Evolutionary conservation across 2,329 filamentous ascomycete species (phyloP).

Genomic region (Arthrobotrys pseudoclavata): DNA sequence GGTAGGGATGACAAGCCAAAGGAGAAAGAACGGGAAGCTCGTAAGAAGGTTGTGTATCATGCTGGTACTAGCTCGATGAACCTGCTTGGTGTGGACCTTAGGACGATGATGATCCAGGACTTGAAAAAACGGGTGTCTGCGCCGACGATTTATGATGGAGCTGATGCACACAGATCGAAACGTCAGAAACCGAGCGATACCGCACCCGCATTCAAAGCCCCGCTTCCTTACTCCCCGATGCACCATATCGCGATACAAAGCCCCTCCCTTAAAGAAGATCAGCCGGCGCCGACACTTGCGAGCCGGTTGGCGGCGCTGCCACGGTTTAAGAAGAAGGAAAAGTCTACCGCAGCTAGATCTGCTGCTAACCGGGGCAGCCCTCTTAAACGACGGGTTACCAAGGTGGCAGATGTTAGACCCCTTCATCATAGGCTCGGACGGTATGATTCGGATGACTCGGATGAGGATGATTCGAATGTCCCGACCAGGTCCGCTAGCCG

Average conservation of each 20-base stretch:
- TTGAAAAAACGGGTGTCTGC: conserved; percentile 89
- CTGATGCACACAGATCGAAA: conserved; percentile 86
- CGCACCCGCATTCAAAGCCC: conserved; percentile 73
- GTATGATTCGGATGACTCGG: conserved; percentile 76
- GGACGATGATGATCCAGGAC: conserved; percentile 87
- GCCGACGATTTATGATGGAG: conserved; percentile 81
- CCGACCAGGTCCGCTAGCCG: conserved; percentile 54
- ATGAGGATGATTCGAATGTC: conserved; percentile 71
- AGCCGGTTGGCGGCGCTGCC: conserved; percentile 77
- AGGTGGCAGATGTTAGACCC: conserved; percentile 76
- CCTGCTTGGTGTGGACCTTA: conserved; percentile 82
- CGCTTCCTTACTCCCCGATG: conserved; percentile 71
- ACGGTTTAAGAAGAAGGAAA: conserved; percentile 77
- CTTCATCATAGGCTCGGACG: conserved; percentile 84
- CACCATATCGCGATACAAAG: conserved; percentile 75
- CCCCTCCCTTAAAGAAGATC: conserved; percentile 75
- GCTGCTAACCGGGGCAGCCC: conserved; percentile 68
- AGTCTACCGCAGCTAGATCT: conserved; percentile 75
- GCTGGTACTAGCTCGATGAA: conserved; percentile 88
- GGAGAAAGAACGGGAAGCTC: conserved; percentile 69
- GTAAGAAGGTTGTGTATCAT: conserved; percentile 91
- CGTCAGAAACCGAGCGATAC: conserved; percentile 82
- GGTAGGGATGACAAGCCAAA: conserved; percentile 83
- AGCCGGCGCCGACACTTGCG: conserved; percentile 68
- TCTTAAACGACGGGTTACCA: conserved; percentile 71